Base-by-base conservation (phyloP, 176 grass and related monocot species). In the Rhipidocladum racemiflorum region DNA sequence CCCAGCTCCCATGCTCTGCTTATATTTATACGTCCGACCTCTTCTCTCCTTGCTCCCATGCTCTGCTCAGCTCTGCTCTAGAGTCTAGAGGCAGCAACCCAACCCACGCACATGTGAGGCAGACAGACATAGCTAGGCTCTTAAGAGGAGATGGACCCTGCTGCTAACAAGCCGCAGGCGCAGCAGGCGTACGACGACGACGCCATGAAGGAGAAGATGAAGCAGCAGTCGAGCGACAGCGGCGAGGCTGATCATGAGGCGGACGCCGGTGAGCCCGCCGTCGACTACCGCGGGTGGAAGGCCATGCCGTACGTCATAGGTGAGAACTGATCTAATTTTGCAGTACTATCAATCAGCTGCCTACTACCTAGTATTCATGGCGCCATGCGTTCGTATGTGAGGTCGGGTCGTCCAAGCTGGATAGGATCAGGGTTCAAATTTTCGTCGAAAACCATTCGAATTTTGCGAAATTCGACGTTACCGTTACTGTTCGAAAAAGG, bases 291-390 rank as follows among this genome's bases (percentile, higher is more conserved):
- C 0, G 93, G 90, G 18, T 96, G 93, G 93, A 91, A 92, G 81
- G 59, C 83, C 71, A 96, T 96, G 93, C 93, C 93, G 0, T 96
- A 89, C 72, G 83, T 96, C 69, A 92, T 96, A 76, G 93, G 93
- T 95, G 0, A 38, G 6, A 38, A 7, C 28, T 72, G 35, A 28
- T 48, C 18, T 46, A 27, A 24, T 24, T 38, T 44, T 70, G 20
- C 36, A 48, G 2, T 14, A 2, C 56, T n/a, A 16, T 49, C 4
- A 51, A 51, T 18, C 2, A 20, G 17, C 64, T n/a, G 9, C 18
- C 36, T 23, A 18, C n/a, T n/a, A n/a, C n/a, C 63, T 66, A 20
- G 1, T 8, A 36, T 6, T 32, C 32, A n/a, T n/a, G n/a, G n/a
- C n/a, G n/a, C n/a, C n/a, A n/a, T 30, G 30, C 30, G 2, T 30